A percentile compares a stretch with the other conserved stretches of the same genome.
Conservation (phyloP, 345 rosid genomes). For the Viola odorata region DNA sequence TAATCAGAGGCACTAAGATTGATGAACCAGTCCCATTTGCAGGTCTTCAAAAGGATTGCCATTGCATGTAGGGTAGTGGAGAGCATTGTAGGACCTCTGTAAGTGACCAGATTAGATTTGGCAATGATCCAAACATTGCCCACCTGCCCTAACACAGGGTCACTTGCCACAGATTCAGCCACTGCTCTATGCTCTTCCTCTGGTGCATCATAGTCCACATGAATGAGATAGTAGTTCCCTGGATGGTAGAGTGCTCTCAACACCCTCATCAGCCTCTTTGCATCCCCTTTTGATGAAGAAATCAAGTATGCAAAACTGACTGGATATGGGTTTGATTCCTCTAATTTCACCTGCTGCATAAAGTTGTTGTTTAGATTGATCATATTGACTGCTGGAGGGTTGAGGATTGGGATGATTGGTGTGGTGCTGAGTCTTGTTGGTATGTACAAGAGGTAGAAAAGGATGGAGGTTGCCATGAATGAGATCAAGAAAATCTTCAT, state of each 20-base stretch:
- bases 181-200: constrained; percentile 51
- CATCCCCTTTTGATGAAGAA: constrained; percentile 77
- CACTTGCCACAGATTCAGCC: constrained; percentile 45
- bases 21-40: constrained; percentile 94
- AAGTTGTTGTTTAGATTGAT: constrained; percentile 37
- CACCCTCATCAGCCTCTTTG: constrained; percentile 46
- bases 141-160: constrained; percentile 42
- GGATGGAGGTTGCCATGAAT: constrained; percentile 45
- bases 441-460: constrained; percentile 47
- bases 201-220: constrained; percentile 61
- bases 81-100: constrained; percentile 93
- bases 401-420: too few relatives aligned
- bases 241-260: constrained; percentile 74
- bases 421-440: constrained; percentile 32
- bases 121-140: constrained; percentile 80
- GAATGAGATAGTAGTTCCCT: constrained; percentile 68
- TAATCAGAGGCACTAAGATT: constrained; percentile 98
- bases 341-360: constrained; percentile 12
- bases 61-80: constrained; percentile 81
- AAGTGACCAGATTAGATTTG: constrained; percentile 77
- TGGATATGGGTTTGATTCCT: constrained; percentile 42
- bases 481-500: constrained; percentile 48
- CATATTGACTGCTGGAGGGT: constrained; percentile 25
- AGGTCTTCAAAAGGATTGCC: constrained; percentile 63
- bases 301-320: constrained; percentile 72